Conservation (phyloP, 2,329 filamentous ascomycete genomes). For the Colletotrichum brevisporum region DNA sequence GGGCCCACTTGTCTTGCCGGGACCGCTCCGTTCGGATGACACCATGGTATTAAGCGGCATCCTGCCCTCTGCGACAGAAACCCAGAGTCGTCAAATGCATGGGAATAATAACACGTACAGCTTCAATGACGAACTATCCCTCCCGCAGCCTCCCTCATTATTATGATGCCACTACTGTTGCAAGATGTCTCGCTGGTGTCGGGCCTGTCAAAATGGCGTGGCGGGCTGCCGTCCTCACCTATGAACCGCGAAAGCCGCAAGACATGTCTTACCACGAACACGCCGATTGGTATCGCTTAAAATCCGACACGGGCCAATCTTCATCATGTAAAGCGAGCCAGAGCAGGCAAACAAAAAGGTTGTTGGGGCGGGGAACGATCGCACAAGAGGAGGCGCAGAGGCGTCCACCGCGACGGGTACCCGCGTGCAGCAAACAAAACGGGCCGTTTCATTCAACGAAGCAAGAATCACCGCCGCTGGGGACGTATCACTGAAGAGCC, state of each 20-base stretch:
- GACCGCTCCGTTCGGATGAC: no score
- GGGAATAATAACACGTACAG: no score
- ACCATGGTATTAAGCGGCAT: no score
- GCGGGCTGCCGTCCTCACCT: neutral
- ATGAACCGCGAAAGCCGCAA: neutral
- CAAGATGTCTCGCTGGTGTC: constrained; percentile 9
- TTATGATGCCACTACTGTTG: constrained; percentile 8
- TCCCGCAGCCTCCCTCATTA: neutral
- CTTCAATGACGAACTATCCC: no score
- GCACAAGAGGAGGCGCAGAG: neutral
- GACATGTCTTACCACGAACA: constrained; percentile 5
- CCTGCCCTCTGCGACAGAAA: no score
- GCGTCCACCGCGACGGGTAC: neutral
- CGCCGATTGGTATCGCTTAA: constrained; percentile 4
- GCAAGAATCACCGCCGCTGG: no score
- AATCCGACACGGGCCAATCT: neutral
- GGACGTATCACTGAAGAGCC: no score
- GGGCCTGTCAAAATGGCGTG: constrained; percentile 6
- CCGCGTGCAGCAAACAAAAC: constrained; percentile 4
- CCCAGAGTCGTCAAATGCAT: no score
- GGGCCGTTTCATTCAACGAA: neutral
- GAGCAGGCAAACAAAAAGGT: neutral
- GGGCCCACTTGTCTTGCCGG: no score
- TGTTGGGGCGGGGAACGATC: neutral
- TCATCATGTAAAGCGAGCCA: no score